Percentiles rank a stretch among this genome's conserved stretches.
These are phyloP conservation scores for Ceratocystis eucalypticola DNA, from an alignment of 2,329 filamentous ascomycete genomes.

Conservation along the genomic window DNA sequence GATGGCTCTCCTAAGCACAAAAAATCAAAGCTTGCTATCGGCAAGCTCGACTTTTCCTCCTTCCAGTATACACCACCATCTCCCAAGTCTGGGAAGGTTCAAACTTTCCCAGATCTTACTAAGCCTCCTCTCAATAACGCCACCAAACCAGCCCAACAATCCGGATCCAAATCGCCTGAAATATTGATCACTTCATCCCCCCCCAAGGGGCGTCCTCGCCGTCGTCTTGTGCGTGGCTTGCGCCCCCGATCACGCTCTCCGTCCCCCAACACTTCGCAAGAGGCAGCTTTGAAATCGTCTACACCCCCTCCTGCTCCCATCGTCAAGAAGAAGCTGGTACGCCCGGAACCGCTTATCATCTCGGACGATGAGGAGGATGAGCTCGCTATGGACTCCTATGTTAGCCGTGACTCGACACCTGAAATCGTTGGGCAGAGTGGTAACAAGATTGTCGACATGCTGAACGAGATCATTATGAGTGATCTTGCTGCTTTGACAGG, in stretches of 20 bases:
- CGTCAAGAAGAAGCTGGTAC: conserved; percentile 8
- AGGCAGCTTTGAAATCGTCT: neutral
- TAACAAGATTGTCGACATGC: conserved; percentile 54
- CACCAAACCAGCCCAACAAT: neutral
- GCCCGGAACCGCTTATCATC: conserved; percentile 20
- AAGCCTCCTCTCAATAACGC: neutral
- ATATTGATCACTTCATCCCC: neutral
- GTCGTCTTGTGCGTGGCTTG: conserved; percentile 20
- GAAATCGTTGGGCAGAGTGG: conserved; percentile 24
- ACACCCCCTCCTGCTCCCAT: conserved; percentile 9
- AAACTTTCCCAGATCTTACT: conserved; percentile 4
- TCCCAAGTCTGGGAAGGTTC: conserved; percentile 11
- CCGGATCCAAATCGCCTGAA: neutral
- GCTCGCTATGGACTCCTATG: conserved; percentile 26
- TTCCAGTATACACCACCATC: conserved; percentile 17
- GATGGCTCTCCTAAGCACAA: neutral
- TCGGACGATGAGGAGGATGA: conserved; percentile 33
- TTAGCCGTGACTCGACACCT: conserved; percentile 18
- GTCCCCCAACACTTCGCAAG: conserved; percentile 13
- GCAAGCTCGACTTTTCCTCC: conserved; percentile 13
- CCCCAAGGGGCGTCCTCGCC: conserved; percentile 8
- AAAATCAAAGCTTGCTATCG: conserved; percentile 11
- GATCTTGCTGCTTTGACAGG: conserved; percentile 74
- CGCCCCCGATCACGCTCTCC: conserved; percentile 17
- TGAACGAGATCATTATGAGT: conserved; percentile 64